Evolutionary conservation across 129 eudicot species (phyloP).

Genomic region (Escallonia rubra): DNA sequence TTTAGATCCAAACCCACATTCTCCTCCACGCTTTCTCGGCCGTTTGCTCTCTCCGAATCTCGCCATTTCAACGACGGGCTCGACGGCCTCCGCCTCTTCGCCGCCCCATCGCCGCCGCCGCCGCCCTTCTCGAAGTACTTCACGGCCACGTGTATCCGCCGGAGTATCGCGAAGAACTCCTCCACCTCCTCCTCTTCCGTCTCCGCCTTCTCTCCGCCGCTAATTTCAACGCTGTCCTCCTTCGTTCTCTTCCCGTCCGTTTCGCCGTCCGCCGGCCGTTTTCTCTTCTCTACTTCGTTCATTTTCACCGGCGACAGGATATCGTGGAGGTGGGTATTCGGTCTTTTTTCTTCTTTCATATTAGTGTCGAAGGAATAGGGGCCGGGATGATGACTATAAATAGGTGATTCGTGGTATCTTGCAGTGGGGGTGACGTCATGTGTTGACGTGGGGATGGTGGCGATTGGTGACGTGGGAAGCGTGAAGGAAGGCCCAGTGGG

Average conservation of each 20-base stretch:
- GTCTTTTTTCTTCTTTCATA: neutral
- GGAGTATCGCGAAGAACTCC: conserved; percentile 38
- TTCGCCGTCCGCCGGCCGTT: conserved; percentile 14
- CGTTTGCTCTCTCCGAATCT: conserved; percentile 5
- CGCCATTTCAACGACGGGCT: conserved; percentile 16
- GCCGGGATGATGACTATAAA: neutral
- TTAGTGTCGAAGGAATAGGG: neutral
- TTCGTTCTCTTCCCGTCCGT: conserved; percentile 1
- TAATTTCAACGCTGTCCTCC: neutral
- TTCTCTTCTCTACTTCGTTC: conserved; percentile 28
- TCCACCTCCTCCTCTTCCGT: conserved; percentile 42
- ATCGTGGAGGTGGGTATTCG: neutral
- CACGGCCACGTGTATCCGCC: conserved; percentile 35
- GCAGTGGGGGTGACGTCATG: neutral
- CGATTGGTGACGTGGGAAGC: neutral
- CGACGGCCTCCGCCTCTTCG: conserved; percentile 1
- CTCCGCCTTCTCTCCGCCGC: neutral
- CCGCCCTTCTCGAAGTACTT: conserved; percentile 31
- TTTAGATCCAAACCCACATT: conserved; percentile 40
- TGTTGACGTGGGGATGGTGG: neutral
- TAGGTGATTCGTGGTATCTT: neutral
- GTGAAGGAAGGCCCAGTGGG: neutral
- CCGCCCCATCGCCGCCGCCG: conserved; percentile 7
- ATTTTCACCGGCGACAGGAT: neutral
- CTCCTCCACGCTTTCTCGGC: neutral